These are phyloP conservation scores for Amanita pallidorosea DNA, from an alignment of 768 basidiomycete species.

Conservation along the genomic window DNA sequence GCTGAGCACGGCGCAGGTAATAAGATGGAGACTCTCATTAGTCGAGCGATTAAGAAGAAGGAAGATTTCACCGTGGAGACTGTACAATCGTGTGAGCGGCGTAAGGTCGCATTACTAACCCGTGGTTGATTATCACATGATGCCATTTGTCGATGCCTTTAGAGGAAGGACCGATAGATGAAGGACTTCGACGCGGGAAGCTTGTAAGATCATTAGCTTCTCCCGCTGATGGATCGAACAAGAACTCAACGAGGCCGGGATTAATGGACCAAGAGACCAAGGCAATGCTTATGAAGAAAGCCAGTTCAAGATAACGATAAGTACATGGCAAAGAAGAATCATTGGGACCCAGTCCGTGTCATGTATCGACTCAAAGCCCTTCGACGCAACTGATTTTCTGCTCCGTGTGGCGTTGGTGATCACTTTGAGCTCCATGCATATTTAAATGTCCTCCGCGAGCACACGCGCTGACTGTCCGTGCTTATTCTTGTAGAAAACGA, in stretches of 20 bases:
- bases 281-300: neutral
- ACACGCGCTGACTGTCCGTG: slow-evolving; percentile 30
- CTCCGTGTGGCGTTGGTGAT: neutral
- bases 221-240: slow-evolving; percentile 2
- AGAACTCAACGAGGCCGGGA: neutral
- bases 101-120: neutral
- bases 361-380: neutral
- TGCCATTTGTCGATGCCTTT: neutral
- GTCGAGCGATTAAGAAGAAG: neutral
- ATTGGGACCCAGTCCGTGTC: too few species aligned
- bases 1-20: too few species aligned
- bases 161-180: neutral
- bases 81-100: neutral
- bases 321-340: neutral
- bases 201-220: neutral
- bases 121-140: neutral
- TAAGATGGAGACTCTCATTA: too few species aligned
- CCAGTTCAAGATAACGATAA: neutral
- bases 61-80: too few species aligned
- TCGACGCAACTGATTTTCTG: neutral
- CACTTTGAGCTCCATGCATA: neutral
- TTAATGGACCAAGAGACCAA: neutral
- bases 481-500: slow-evolving; percentile 52
- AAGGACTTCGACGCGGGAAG: neutral
- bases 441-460: slow-evolving; percentile 10